Conservation (phyloP, 305 asterid species). For the Solanum hybrid region DNA sequence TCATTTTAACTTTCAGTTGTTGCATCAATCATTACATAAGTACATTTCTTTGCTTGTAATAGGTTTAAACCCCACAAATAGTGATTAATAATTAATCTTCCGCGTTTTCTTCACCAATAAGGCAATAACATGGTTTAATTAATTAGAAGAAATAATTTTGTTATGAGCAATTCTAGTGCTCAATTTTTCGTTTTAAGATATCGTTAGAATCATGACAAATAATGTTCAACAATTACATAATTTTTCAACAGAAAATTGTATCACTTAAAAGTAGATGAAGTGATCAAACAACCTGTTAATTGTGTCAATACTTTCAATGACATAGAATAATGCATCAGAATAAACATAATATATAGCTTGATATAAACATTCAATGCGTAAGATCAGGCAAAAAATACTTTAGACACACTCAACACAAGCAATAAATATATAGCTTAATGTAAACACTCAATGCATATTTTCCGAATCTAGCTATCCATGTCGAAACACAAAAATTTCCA, state of each 20-base stretch:
- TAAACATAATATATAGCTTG: not conserved
- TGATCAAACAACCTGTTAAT: not conserved
- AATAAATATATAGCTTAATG: not conserved
- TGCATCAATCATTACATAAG: not conserved
- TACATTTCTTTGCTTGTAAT: slow-evolving; percentile 1
- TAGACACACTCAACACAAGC: not conserved
- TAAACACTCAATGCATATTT: not conserved
- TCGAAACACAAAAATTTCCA: not conserved
- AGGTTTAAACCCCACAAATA: not conserved
- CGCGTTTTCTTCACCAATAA: not conserved
- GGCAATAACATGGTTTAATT: not conserved
- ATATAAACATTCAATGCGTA: not conserved
- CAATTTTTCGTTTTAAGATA: too few species aligned
- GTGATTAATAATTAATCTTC: not conserved
- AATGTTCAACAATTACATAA: too few species aligned
- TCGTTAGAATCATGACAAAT: too few species aligned
- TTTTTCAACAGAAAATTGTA: too few species aligned
- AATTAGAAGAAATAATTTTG: not conserved
- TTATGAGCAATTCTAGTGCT: too few species aligned
- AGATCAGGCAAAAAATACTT: too few species aligned
- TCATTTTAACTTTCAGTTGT: not conserved
- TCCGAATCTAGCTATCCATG: not conserved
- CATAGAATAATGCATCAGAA: not conserved
- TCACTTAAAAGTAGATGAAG: not conserved
- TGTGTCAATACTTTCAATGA: not conserved